These are phyloP conservation scores for Pythium rhizo-oryzae DNA, from an alignment of 352 stramenopile species.

Conservation along the genomic window DNA sequence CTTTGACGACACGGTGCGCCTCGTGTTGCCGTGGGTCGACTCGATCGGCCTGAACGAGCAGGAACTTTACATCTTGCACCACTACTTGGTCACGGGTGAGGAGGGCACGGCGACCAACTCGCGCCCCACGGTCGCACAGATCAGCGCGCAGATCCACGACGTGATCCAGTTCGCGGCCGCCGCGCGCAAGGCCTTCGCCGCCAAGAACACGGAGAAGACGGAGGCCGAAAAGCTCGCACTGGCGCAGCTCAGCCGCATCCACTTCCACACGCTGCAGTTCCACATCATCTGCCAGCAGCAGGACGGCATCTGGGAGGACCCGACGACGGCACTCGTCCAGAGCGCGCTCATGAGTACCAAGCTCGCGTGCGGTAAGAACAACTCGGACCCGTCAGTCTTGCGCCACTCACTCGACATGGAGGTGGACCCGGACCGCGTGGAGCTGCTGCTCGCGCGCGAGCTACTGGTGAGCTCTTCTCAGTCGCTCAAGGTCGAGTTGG, in stretches of 20 bases:
- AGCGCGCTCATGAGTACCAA: constrained; percentile 85
- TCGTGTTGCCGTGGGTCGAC: constrained; percentile 78
- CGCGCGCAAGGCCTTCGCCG: constrained; percentile 48
- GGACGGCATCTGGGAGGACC: constrained; percentile 66
- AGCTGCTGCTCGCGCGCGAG: constrained; percentile 59
- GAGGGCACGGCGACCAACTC: constrained; percentile 77
- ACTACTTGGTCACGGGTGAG: constrained; percentile 77
- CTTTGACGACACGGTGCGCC: constrained; percentile 78
- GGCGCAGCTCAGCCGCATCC: constrained; percentile 71
- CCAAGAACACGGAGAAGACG: constrained; percentile 17
- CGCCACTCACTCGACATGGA: constrained; percentile 67
- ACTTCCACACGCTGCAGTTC: constrained; percentile 89
- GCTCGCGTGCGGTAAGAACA: constrained; percentile 71
- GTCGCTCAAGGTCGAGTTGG: constrained; percentile 55
- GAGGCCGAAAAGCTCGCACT: constrained; percentile 42
- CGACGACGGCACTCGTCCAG: constrained; percentile 69
- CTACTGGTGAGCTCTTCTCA: constrained; percentile 61
- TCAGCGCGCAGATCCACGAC: constrained; percentile 72
- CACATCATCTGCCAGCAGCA: constrained; percentile 83
- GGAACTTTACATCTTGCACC: constrained; percentile 82
- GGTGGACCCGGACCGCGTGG: constrained; percentile 70
- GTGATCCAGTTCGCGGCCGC: constrained; percentile 62
- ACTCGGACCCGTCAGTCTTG: constrained; percentile 43
- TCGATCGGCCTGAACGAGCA: constrained; percentile 86
- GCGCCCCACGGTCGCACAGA: constrained; percentile 69